Base-by-base conservation (phyloP, 2,329 filamentous ascomycete species). In the Sphaerulina vaccinii region DNA sequence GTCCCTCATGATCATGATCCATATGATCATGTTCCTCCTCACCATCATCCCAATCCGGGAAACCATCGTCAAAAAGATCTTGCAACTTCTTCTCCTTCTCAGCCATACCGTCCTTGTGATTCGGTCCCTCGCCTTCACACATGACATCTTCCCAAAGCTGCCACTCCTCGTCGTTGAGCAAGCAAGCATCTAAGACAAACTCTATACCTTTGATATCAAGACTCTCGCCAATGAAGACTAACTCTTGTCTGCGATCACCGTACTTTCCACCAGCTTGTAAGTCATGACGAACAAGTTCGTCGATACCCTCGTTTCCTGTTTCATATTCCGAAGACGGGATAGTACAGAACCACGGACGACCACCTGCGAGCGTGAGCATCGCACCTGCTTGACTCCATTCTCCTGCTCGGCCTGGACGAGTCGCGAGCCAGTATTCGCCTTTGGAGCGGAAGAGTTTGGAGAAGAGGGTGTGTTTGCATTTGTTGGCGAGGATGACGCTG, bases 161-260 rank as follows among this genome's bases (percentile, higher is more conserved):
- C 67, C 70, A 73, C 67, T 89, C 86, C 0, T 65, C 65, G 18
- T 85, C 79, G n/a, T 76, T 75, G 2, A 89, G 65, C 19, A 88
- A 65, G 60, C 85, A 88, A 1, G 65, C 68, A 60, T 89, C 81
- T 3, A 89, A 65, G 27, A 77, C 65, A 3, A 66, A 68, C 19
- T 75, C 78, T 13, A 89, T 70, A 0, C 71, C 75, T 4, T 66
- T 62, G 1, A 74, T 62, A 43, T 87, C 75, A 11, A 89, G 73
- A 4, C 76, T 75, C 66, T 88, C 84, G 0, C 86, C 86, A 51
- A 90, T 88, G 54, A 89, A 86, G 2, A 89, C 86, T 5, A 89
- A 65, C 65, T 89, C 86, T 64, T 89, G 85, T 2, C 85, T 74
- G 1, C 85, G 75, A 59, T 89, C 86, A 0, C 84, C 85, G 83